A percentile compares a stretch with the other conserved stretches of the same genome.
phyloP scores from a whole-genome alignment of 805 yeast genomes.

The Yamadazyma philogaea region DNA sequence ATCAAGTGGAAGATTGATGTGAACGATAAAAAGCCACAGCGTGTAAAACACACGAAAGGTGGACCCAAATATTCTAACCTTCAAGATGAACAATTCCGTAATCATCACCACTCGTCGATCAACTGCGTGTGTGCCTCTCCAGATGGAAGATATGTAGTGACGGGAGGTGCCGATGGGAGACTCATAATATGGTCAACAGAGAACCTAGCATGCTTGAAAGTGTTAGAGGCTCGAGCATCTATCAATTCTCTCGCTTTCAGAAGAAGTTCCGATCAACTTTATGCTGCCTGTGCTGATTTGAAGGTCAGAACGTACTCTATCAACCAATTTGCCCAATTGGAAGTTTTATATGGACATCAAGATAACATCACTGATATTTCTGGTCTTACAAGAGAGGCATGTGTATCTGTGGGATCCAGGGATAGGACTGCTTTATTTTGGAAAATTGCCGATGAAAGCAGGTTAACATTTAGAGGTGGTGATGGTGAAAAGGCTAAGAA shows the following conservation, averaged over 20 bases:
- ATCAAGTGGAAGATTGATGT: constrained; percentile 71
- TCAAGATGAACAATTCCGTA: constrained; percentile 48
- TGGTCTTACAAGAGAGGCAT: constrained; percentile 81
- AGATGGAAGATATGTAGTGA: constrained; percentile 83
- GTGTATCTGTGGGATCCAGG: constrained; percentile 93
- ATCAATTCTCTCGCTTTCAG: constrained; percentile 76
- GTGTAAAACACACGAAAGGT: constrained; percentile 63
- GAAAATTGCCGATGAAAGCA: constrained; percentile 94
- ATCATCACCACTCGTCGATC: constrained; percentile 77
- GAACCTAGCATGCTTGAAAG: constrained; percentile 69
- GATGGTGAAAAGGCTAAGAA: constrained; percentile 50
- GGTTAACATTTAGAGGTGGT: constrained; percentile 91
- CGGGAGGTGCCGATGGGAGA: constrained; percentile 85
- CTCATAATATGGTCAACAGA: constrained; percentile 85
- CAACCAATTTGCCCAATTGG: constrained; percentile 84
- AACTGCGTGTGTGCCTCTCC: constrained; percentile 78
- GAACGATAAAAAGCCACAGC: constrained; percentile 53
- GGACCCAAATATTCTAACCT: constrained; percentile 47
- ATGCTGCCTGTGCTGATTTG: constrained; percentile 90
- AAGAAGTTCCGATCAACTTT: constrained; percentile 76
- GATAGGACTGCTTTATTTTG: constrained; percentile 94
- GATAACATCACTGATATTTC: constrained; percentile 80
- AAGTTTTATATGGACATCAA: constrained; percentile 92
- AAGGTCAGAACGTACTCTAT: constrained; percentile 84
- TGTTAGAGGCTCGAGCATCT: constrained; percentile 72